These are phyloP conservation scores for Populus pruinosa DNA, from an alignment of 345 rosid genomes.

Conservation along the genomic window DNA sequence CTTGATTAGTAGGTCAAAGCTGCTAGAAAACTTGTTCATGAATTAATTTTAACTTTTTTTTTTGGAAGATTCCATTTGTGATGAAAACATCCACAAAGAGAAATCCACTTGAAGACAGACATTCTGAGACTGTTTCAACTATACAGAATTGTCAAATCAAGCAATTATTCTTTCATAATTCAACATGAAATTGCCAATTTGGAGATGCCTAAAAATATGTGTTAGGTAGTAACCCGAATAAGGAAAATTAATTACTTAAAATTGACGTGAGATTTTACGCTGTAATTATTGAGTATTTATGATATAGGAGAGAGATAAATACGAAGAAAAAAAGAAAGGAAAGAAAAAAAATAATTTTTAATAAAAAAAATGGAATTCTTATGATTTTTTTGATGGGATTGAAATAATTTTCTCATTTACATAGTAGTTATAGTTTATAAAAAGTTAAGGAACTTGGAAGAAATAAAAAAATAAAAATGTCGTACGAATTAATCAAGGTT, in stretches of 20 bases:
- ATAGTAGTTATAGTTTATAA: too few relatives aligned
- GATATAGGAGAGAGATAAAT: too few relatives aligned
- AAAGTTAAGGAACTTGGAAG: too few relatives aligned
- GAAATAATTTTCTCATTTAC: too few relatives aligned
- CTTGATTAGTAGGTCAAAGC: not conserved
- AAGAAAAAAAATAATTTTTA: too few relatives aligned
- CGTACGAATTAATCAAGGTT: not conserved
- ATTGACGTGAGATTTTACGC: too few relatives aligned
- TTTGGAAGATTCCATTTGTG: not conserved
- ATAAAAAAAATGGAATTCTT: too few relatives aligned
- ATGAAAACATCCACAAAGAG: constrained; percentile 4
- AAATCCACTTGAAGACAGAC: constrained; percentile 2
- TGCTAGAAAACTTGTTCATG: not conserved
- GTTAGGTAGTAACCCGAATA: not conserved
- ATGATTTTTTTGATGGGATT: too few relatives aligned
- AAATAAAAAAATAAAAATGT: too few relatives aligned
- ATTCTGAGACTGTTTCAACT: not conserved
- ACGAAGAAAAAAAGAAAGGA: too few relatives aligned
- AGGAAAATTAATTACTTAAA: not conserved
- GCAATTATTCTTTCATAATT: not conserved
- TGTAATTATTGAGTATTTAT: too few relatives aligned
- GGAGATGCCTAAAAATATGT: not conserved
- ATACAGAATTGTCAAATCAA: constrained; percentile 2
- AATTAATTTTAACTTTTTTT: not conserved
- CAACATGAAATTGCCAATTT: not conserved